phyloP scores from a whole-genome alignment of 148 eudicot species.

The Arctostaphylos glauca region DNA sequence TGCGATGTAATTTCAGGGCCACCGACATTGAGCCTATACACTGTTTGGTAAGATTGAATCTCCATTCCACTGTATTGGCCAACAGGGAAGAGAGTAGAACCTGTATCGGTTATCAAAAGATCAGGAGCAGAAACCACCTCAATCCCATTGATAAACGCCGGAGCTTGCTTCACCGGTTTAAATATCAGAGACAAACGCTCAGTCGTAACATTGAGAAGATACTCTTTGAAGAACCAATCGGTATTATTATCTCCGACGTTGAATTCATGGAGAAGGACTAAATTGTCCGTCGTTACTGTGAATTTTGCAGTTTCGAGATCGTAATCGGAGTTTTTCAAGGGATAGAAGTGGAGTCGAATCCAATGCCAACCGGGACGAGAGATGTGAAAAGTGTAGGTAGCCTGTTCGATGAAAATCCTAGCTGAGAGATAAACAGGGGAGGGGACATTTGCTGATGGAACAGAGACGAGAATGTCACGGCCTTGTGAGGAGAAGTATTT shows the following conservation, averaged over 20 bases:
- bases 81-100: constrained; percentile 47
- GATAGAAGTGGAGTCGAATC: constrained; percentile 74
- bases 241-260: constrained; percentile 1
- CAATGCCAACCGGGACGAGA: constrained; percentile 84
- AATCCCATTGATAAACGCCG: constrained; percentile 67
- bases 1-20: constrained; percentile 41
- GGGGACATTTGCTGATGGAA: constrained; percentile 34
- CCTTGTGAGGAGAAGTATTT: constrained; percentile 42
- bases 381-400: constrained; percentile 56
- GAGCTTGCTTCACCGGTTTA: constrained; percentile 40
- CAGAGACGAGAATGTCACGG: constrained; percentile 36
- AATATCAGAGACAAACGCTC: constrained; percentile 46
- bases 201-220: constrained; percentile 49
- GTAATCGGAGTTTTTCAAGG: constrained; percentile 41
- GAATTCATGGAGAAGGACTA: constrained; percentile 56
- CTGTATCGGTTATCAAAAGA: constrained; percentile 39
- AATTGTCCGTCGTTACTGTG: constrained; percentile 42
- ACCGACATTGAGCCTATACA: constrained; percentile 64
- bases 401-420: constrained; percentile 45
- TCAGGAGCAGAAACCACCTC: constrained; percentile 78
- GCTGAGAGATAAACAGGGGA: constrained; percentile 53
- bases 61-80: constrained; percentile 38
- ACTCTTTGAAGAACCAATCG: constrained; percentile 45
- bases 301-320: constrained; percentile 55
- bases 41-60: constrained; percentile 37